phyloP scores from a whole-genome alignment of 371 early-diverging fungal genomes.

The Mucor indicus region DNA sequence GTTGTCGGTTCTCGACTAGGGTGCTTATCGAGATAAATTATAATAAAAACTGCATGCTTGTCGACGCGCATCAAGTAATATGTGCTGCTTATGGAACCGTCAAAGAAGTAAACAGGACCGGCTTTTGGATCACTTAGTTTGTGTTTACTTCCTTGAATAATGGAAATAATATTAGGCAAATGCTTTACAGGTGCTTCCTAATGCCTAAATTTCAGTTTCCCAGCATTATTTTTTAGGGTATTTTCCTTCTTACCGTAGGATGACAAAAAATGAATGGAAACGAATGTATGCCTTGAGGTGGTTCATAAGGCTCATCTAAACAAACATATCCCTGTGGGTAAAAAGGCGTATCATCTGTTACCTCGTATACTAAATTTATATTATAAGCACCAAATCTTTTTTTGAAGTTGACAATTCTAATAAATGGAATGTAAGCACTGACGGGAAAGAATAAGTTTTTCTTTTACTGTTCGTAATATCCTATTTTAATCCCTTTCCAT shows the following conservation, averaged over 20 bases:
- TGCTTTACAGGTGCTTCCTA: slow-evolving; percentile 60
- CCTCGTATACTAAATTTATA: slow-evolving; percentile 57
- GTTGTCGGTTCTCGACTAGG: slow-evolving; percentile 46
- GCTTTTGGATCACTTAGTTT: slow-evolving; percentile 37
- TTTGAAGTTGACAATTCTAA: slow-evolving; percentile 56
- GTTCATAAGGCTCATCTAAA: slow-evolving; percentile 45
- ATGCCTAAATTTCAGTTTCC: not conserved
- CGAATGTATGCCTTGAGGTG: slow-evolving; percentile 63
- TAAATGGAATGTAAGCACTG: too few relatives aligned
- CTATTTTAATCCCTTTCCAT: slow-evolving; percentile 56
- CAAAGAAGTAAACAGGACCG: slow-evolving; percentile 50
- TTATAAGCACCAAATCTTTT: slow-evolving; percentile 54
- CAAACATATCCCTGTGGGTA: slow-evolving; percentile 55
- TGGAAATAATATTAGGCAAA: slow-evolving; percentile 62
- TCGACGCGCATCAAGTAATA: slow-evolving; percentile 62
- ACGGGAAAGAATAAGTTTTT: too few relatives aligned
- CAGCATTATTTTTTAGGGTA: not conserved
- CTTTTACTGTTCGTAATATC: slow-evolving; percentile 54
- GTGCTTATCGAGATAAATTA: slow-evolving; percentile 61
- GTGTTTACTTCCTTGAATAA: slow-evolving; percentile 53
- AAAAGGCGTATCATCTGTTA: slow-evolving; percentile 47
- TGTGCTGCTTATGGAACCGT: slow-evolving; percentile 52
- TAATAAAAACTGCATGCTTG: slow-evolving; percentile 52
- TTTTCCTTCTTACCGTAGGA: slow-evolving; percentile 47
- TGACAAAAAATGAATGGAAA: slow-evolving; percentile 68